These are phyloP conservation scores for Fusarium cyanostomum DNA, from an alignment of 2,329 filamentous ascomycete species.

Conservation along the genomic window DNA sequence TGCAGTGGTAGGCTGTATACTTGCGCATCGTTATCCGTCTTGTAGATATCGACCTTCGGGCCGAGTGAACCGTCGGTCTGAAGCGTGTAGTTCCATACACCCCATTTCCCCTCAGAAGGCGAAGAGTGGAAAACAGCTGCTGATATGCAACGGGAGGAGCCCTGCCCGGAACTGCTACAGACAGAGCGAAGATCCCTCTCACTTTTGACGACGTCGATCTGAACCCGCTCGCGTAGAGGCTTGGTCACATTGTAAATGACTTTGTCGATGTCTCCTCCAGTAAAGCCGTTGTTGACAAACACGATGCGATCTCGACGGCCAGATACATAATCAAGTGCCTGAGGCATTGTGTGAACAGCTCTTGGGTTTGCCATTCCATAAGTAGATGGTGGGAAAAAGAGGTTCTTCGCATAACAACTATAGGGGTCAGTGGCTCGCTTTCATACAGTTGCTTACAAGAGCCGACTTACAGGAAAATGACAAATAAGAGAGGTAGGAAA, in stretches of 20 bases:
- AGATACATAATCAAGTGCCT: neutral
- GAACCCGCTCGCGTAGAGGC: neutral
- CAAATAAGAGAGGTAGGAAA: neutral
- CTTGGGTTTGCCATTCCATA: neutral
- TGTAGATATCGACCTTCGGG: conserved; percentile 65
- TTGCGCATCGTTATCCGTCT: conserved; percentile 73
- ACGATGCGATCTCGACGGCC: neutral
- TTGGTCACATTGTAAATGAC: neutral
- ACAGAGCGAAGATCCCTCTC: neutral
- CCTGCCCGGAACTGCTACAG: neutral
- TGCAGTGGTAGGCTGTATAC: conserved; percentile 79
- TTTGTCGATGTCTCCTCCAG: neutral
- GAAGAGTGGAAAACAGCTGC: conserved; percentile 5
- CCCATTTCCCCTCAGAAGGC: neutral
- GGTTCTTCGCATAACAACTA: conserved; percentile 1
- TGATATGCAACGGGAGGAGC: neutral
- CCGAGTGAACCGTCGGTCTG: conserved; percentile 74
- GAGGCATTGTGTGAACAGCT: neutral
- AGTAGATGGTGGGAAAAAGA: neutral
- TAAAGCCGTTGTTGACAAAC: conserved; percentile 1
- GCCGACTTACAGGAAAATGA: neutral
- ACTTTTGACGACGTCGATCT: neutral
- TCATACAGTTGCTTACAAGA: neutral
- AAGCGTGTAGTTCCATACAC: conserved; percentile 79
- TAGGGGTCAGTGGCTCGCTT: neutral